These are phyloP conservation scores for Torulaspora microellipsoides DNA, from an alignment of 805 yeast genomes.

Conservation along the genomic window DNA sequence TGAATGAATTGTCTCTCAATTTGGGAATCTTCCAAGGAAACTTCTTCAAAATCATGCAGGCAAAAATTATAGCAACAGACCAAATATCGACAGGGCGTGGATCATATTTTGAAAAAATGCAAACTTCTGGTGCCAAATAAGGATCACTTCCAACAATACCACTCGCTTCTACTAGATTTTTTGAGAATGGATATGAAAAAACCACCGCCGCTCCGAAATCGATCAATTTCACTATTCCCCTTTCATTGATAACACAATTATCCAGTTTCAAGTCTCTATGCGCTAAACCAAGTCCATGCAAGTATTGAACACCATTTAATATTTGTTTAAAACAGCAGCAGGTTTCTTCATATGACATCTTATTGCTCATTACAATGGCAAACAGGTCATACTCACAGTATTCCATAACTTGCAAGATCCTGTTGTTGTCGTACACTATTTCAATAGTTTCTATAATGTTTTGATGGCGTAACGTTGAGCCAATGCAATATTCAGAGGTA, in stretches of 20 bases:
- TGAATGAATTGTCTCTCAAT: slow-evolving; percentile 73
- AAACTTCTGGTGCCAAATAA: slow-evolving; percentile 86
- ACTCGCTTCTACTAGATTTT: slow-evolving; percentile 64
- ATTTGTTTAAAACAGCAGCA: slow-evolving; percentile 89
- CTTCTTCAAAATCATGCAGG: slow-evolving; percentile 87
- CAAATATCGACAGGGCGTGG: slow-evolving; percentile 93
- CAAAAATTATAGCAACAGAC: slow-evolving; percentile 87
- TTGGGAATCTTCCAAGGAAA: slow-evolving; percentile 96
- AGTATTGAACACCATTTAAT: slow-evolving; percentile 70
- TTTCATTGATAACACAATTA: slow-evolving; percentile 78
- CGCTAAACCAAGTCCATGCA: slow-evolving; percentile 81
- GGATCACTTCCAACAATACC: slow-evolving; percentile 91
- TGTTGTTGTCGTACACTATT: slow-evolving; percentile 81
- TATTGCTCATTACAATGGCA: slow-evolving; percentile 91
- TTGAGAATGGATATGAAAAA: slow-evolving; percentile 79
- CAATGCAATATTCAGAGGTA: slow-evolving; percentile 92
- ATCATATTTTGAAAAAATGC: slow-evolving; percentile 75
- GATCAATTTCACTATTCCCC: slow-evolving; percentile 84
- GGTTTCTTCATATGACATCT: slow-evolving; percentile 74
- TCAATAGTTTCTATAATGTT: slow-evolving; percentile 89
- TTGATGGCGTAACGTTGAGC: slow-evolving; percentile 83
- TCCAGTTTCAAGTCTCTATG: slow-evolving; percentile 90
- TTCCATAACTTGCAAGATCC: slow-evolving; percentile 89
- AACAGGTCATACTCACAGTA: slow-evolving; percentile 90
- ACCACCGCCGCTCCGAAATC: slow-evolving; percentile 95